Evolutionary conservation across 805 yeast species (phyloP).

Genomic region (Sugiyamaella chiloensis): DNA sequence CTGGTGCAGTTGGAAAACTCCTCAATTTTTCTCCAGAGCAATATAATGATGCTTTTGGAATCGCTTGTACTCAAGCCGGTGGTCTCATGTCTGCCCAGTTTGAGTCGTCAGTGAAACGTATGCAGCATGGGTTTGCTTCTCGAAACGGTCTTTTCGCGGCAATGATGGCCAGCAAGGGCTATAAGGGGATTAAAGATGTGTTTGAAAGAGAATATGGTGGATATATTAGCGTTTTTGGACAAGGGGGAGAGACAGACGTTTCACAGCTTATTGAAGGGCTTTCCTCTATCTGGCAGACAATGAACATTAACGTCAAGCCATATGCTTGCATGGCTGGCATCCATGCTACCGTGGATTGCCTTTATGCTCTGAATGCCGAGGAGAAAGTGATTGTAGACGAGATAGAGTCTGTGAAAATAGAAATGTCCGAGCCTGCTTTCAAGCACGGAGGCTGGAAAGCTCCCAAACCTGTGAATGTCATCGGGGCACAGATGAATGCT

Average conservation of each 20-base stretch:
- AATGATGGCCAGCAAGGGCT: conserved; percentile 11
- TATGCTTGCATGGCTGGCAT: conserved; percentile 20
- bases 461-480: conserved; percentile 11
- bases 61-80: conserved; percentile 18
- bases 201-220: conserved; percentile 16
- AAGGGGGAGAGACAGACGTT: conserved; percentile 4
- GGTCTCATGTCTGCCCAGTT: conserved; percentile 18
- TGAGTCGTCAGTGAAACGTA: conserved; percentile 17
- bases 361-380: conserved; percentile 1
- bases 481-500: conserved; percentile 18
- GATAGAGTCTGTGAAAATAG: conserved; percentile 9
- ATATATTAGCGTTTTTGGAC: conserved; percentile 7
- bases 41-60: conserved; percentile 17
- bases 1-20: conserved; percentile 10
- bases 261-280: conserved; percentile 5
- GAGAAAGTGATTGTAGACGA: neutral
- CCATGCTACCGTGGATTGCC: conserved; percentile 15
- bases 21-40: conserved; percentile 5
- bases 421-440: conserved; percentile 14
- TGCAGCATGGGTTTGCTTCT: conserved; percentile 19
- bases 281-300: conserved; percentile 10
- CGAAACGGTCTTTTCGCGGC: conserved; percentile 16
- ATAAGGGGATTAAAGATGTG: conserved; percentile 14
- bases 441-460: conserved; percentile 15
- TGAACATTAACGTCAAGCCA: conserved; percentile 14